These are phyloP conservation scores for Brassica nigra DNA, from an alignment of 345 rosid genomes.

Conservation along the genomic window DNA sequence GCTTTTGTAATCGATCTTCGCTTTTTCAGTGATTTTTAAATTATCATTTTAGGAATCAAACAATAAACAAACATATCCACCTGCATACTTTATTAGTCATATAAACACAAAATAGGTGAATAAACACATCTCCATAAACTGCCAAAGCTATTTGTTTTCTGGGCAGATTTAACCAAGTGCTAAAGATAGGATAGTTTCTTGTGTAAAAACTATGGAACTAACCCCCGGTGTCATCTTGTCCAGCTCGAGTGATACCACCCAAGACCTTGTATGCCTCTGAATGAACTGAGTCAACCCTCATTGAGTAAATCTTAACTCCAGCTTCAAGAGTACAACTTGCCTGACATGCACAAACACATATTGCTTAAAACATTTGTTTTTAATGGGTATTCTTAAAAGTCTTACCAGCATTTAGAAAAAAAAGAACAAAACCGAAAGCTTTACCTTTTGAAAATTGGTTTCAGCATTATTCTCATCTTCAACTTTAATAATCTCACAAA, in stretches of 20 bases:
- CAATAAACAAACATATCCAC: slow-evolving; percentile 8
- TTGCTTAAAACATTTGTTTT: slow-evolving; percentile 5
- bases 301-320: slow-evolving; percentile 89
- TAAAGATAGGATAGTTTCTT: neutral
- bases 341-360: slow-evolving; percentile 39
- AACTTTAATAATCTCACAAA: slow-evolving; percentile 78
- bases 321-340: slow-evolving; percentile 98
- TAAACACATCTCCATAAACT: neutral
- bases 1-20: neutral
- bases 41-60: neutral
- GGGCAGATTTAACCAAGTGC: neutral
- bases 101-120: neutral
- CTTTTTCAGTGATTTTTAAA: neutral
- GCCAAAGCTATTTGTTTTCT: neutral
- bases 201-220: slow-evolving; percentile 25
- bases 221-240: slow-evolving; percentile 74
- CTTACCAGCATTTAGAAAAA: neutral
- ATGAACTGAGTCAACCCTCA: slow-evolving; percentile 91
- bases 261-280: slow-evolving; percentile 96
- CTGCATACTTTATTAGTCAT: neutral
- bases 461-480: slow-evolving; percentile 83
- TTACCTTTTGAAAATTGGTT: slow-evolving; percentile 93
- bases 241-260: slow-evolving; percentile 90
- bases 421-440: slow-evolving; percentile 11
- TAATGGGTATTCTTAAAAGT: neutral